Conservation (phyloP, 1,284 basidiomycete species). For the Polyporus tsugae region DNA sequence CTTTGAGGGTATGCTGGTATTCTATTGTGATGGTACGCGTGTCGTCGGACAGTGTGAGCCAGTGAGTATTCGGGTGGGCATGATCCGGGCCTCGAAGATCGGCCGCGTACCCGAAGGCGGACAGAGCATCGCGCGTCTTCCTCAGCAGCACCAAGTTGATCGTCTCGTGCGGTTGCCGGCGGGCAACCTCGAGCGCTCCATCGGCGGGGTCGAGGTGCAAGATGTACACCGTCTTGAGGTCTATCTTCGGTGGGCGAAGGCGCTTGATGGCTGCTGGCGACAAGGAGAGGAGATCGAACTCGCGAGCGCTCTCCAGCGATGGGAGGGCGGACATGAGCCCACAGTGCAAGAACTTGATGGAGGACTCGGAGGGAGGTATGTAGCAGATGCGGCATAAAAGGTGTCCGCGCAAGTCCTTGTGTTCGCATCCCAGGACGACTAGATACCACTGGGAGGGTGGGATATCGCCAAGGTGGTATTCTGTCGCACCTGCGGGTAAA, state of each 20-base stretch:
- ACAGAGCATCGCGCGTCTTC: background rate
- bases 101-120: background rate
- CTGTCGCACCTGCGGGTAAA: background rate
- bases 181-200: background rate
- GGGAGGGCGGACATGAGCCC: background rate
- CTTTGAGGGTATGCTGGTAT: background rate
- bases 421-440: background rate
- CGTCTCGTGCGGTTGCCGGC: background rate
- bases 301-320: background rate
- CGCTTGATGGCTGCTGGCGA: background rate
- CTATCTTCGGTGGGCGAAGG: background rate
- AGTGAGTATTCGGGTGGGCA: background rate
- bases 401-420: background rate
- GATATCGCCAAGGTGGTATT: background rate
- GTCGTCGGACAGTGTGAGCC: background rate
- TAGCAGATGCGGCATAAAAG: conserved; percentile 3
- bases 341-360: background rate
- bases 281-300: background rate
- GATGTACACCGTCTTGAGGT: background rate
- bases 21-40: background rate
- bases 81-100: background rate
- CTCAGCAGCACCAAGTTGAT: background rate
- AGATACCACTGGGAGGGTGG: background rate
- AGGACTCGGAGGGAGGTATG: background rate
- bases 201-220: background rate